Evolutionary conservation across 129 eudicot species (phyloP).

Genomic region (Chrysanthemum lavandulifolium): DNA sequence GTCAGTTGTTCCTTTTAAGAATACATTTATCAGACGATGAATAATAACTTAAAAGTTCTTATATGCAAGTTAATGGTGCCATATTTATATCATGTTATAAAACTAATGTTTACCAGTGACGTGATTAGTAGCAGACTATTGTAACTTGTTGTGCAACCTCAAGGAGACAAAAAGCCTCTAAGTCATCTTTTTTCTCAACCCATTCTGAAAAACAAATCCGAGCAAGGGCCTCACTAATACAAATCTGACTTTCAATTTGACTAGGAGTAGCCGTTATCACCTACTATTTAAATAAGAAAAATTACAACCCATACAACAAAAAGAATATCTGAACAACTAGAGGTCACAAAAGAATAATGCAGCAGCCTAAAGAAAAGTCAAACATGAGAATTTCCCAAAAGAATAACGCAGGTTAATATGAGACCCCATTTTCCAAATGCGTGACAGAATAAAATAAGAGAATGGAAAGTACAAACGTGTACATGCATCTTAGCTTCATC

Average conservation of each 20-base stretch:
- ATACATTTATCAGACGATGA: not conserved
- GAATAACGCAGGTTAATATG: too few species aligned
- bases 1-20: slow-evolving; percentile 77
- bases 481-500: too few species aligned
- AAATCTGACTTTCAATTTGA: slow-evolving; percentile 91
- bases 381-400: too few species aligned
- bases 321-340: not conserved
- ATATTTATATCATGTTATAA: not conserved
- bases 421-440: too few species aligned
- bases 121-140: slow-evolving; percentile 97
- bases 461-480: too few species aligned
- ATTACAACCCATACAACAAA: not conserved
- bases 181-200: slow-evolving; percentile 76
- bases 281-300: slow-evolving; percentile 37
- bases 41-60: not conserved
- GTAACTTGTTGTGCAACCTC: slow-evolving; percentile 89
- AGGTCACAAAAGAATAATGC: too few species aligned
- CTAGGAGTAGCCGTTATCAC: slow-evolving; percentile 97
- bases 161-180: slow-evolving; percentile 89
- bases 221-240: slow-evolving; percentile 92
- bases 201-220: too few species aligned
- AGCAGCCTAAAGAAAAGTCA: too few species aligned
- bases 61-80: not conserved
- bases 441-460: too few species aligned
- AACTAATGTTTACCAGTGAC: slow-evolving; percentile 60